Base-by-base conservation (phyloP, 2,329 filamentous ascomycete genomes). In the Talaromyces pinophilus region DNA sequence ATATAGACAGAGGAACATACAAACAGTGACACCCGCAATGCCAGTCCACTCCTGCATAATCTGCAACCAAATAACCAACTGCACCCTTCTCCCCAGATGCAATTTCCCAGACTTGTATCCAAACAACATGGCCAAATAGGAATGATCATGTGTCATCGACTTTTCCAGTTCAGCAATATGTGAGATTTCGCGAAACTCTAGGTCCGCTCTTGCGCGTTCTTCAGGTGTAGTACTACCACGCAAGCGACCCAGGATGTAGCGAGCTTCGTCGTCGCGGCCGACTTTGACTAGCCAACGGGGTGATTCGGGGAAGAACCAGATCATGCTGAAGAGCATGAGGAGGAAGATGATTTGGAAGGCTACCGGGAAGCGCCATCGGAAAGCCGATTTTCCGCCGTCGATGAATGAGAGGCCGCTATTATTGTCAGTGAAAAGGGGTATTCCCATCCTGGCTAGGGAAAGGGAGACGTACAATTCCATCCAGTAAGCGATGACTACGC, bases 31-130 rank as follows among this genome's bases (percentile, higher is more conserved):
- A 50, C 87, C 88, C 0, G 88, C 88, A 67, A 91, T 91, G 0
- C 89, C 88, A 62, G 88, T 84, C 87, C 88, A 90, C 71, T 90
- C 86, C 71, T 90, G 88, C 72, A 91, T 84, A 54, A 91, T 88
- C 76, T 91, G 88, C 8, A 91, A 81, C 88, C 88, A 91, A 42
- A 92, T 82, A 2, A 89, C 88, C 1, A 92, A 82, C 71, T 91
- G 88, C 0, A 91, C 88, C 5, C 90, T 85, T 1, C 89, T 83
- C 0, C 85, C 89, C 0, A 86, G 88, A 69, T 91, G 88, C 8
- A 91, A 76, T 62, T 89, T 86, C 1, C 82, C 89, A 0, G 87
- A 88, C 2, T 87, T 87, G 64, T 86, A 84, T 2, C 88, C 88
- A 62, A 90, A 87, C 1, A 92, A 77, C 89, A 92, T 91, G 59